phyloP scores from a whole-genome alignment of 345 rosid genomes.

The Clausena lansium region DNA sequence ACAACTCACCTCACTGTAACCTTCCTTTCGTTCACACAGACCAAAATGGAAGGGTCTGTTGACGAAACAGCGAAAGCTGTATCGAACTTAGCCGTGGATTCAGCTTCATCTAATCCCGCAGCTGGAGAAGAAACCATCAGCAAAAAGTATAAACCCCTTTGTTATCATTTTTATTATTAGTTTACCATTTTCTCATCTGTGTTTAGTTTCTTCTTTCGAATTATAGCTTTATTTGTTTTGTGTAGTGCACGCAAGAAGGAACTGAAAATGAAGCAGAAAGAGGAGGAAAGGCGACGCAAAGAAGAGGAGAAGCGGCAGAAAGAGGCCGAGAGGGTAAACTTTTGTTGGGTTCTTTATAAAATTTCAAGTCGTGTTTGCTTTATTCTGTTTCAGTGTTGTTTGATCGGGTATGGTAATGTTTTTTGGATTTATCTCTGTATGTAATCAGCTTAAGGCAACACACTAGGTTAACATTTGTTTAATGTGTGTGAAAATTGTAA shows the following conservation, averaged over 20 bases:
- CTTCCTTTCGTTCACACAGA: background rate
- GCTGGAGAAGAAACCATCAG: constrained; percentile 51
- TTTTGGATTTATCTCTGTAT: background rate
- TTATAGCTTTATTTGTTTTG: background rate
- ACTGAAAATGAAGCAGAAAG: constrained; percentile 65
- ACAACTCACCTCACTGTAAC: background rate
- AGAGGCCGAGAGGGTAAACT: constrained; percentile 21
- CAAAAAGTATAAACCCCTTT: constrained; percentile 53
- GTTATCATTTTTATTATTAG: background rate
- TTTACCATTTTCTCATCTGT: background rate
- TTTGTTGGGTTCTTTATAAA: background rate
- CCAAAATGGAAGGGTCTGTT: constrained; percentile 37
- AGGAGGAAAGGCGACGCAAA: constrained; percentile 75
- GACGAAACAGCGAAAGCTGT: constrained; percentile 43
- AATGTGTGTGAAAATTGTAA: background rate
- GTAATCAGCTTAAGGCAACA: background rate
- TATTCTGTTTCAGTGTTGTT: background rate
- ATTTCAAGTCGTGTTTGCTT: background rate
- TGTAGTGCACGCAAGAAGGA: constrained; percentile 88
- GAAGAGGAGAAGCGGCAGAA: constrained; percentile 64
- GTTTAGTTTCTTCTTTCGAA: background rate
- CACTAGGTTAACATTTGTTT: background rate
- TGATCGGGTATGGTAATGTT: background rate
- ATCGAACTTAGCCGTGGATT: constrained; percentile 36
- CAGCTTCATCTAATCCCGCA: constrained; percentile 11